Evolutionary conservation across 202 grass and related monocot genomes (phyloP), one percentile per base, ranked within the genome.

Genomic region (Hordeum pubiflorum): DNA sequence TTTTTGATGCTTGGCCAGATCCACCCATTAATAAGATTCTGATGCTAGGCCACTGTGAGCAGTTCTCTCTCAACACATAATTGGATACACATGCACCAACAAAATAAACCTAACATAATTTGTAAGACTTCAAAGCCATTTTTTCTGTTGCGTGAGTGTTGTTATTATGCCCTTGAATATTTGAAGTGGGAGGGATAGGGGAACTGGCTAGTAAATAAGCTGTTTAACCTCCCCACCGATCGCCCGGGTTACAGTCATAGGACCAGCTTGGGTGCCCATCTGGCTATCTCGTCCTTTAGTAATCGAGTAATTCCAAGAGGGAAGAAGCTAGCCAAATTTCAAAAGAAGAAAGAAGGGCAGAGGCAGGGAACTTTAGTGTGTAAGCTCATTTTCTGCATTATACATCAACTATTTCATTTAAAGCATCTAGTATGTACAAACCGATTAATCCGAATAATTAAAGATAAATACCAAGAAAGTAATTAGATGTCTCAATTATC

Each of bases 1-100:
- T 6, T 34, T 85, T 59, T 56, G 2, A 4, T 82, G 50, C 23
- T 82, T 86, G 52, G 6, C 1, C 15, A 54, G 50, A 54, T 79
- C 18, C 56, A 63, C 23, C 26, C 12, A 38, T 59, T 78, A 74
- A 56, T 22, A 40, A 57, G 73, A 9, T 34, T 82, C 48, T 56
- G 5, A 4, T 82, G 50, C 31, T 82, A 82, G 52, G 13, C 3
- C 38, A 61, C 21, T 82, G 24, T 58, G n/a, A 41, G 59, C 8
- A 73, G 48, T 38, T 50, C 9, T 78, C n/a, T 79, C 34, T 85
- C 26, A 9, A 18, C 18, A 33, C 41, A 89, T 21, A 79, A 68
- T 77, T 85, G 73, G 52, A 52, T 54, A 82, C 58, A 52, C 11
- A 71, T 72, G 8, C 40, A 73, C 64, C 26, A 50, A 85, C 56